Evolutionary conservation across 2,329 filamentous ascomycete species (phyloP), one percentile per base, ranked within the genome.

Genomic region (Phialophora tarda): DNA sequence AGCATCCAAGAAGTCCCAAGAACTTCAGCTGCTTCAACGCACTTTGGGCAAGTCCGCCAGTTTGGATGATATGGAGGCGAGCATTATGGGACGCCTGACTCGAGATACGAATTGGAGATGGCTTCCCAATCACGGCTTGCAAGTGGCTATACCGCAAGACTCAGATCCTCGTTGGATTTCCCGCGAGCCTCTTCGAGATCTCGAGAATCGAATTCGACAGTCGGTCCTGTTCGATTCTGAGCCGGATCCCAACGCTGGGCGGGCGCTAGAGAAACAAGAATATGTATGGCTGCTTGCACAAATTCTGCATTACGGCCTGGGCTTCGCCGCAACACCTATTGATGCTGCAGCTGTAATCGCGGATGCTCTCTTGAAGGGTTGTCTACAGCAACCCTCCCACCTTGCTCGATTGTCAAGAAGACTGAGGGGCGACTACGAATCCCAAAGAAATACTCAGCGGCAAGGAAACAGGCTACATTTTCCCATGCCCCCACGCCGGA

Each of bases 131-230:
- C n/a, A 47, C 41, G 60, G 59, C 21, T 32, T 56, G 23, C 60
- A 55, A 10, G 60, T 62, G 8, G 60, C 30, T 21, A 54, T 62
- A 11, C 50, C 60, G 21, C 50, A 62, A 28, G 59, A 62, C 23
- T 12, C 17, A 8, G 8, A 47, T n/a, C 11, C 41, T 4, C 17
- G 17, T 17, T 62, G 51, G 48, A 54, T 54, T 17, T 38, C 50
- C 6, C 59, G 59, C 28, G 59, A 54, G 47, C 41, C 59, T 11
- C 6, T 23, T 17, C 17, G 10, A 3, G 51, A 56, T 10, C 30
- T 62, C 17, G 32, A 56, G 51, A 55, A 56, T 44, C 60, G 60
- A 30, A 44, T 56, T 24, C 34, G 60, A 28, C 53, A 28, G 34
- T 32, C 38, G 11, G 32, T 24, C 24, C 34, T 55, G 30, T 7